Evolutionary conservation across 192 early-diverging fungal species (phyloP), one percentile per base, ranked within the genome.

Genomic region (Entrophospora sp.): DNA sequence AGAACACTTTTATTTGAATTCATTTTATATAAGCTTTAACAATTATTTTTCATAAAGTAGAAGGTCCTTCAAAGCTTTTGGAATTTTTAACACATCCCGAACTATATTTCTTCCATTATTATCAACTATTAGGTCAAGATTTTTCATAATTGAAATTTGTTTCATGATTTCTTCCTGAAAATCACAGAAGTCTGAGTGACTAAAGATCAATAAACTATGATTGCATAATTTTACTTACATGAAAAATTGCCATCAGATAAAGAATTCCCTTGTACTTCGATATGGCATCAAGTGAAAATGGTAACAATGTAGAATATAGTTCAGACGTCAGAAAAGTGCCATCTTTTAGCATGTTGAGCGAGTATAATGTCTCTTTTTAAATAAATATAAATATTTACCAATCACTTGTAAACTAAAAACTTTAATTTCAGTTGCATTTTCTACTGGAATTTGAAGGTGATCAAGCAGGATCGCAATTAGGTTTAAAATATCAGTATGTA

Each of bases 201-300:
- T 25, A 22, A n/a, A 51, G 20, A n/a, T n/a, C 5, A 5, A 51
- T 10, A 51, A 51, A 51, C 6, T 51, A 8, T n/a, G 18, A n/a
- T 51, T 8, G 8, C 8, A 8, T 10, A 10, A n/a, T 20, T 25
- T 51, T 51, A 32, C 40, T 38, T 42, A 62, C 60, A 1, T 62
- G 60, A 43, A 62, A 62, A 44, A 62, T 43, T 16, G 4, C 34
- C 60, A 62, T 62, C 36, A 62, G 20, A 25, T 45, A 45, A 32
- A 62, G 32, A 35, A 43, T 1, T 38, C 38, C 28, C 60, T 62
- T 62, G 44, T 45, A 62, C 32, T 62, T 38, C 20, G 38, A 44
- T 45, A n/a, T 38, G 8, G 38, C 60, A 3, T 62, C 24, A 30
- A 62, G 38, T 20, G 38, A 44, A 45, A 62, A 62, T 22, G 60